phyloP scores from a whole-genome alignment of 192 early-diverging fungal genomes.

The Entomortierella beljakovae region DNA sequence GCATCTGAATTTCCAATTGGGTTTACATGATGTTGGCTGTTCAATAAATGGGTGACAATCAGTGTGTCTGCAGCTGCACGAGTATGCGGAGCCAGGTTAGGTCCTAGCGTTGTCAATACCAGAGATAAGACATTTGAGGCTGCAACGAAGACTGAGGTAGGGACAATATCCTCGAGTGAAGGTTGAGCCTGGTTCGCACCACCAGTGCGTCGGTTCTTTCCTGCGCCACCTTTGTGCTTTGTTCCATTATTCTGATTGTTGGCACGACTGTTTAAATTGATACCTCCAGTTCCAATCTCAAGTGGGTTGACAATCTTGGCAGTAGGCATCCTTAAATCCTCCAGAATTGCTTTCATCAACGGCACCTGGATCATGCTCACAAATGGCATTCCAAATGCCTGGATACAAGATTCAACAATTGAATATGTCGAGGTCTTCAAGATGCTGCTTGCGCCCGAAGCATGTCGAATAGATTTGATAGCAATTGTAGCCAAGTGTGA shows the following conservation, averaged over 20 bases:
- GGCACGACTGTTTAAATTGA: slow-evolving; percentile 35
- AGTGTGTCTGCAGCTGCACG: slow-evolving; percentile 47
- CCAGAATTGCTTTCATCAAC: slow-evolving; percentile 49
- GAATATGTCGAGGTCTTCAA: slow-evolving; percentile 55
- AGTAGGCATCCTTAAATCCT: slow-evolving; percentile 55
- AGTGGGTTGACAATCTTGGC: slow-evolving; percentile 33
- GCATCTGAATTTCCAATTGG: slow-evolving; percentile 43
- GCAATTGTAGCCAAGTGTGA: slow-evolving; percentile 39
- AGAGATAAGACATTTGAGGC: slow-evolving; percentile 36
- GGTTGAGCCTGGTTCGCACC: slow-evolving; percentile 8
- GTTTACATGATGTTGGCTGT: slow-evolving; percentile 50
- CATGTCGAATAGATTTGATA: slow-evolving; percentile 43
- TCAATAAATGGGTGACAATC: slow-evolving; percentile 42
- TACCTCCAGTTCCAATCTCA: slow-evolving; percentile 36
- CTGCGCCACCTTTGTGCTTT: slow-evolving; percentile 49
- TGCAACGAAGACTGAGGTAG: slow-evolving; percentile 26
- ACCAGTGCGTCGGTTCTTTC: slow-evolving; percentile 43
- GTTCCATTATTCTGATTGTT: slow-evolving; percentile 42
- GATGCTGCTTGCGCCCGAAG: slow-evolving; percentile 13
- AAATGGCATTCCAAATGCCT: slow-evolving; percentile 60
- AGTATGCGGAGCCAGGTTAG: slow-evolving; percentile 34
- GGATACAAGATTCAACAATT: slow-evolving; percentile 56
- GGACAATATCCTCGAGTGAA: slow-evolving; percentile 39
- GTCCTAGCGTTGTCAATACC: slow-evolving; percentile 36
- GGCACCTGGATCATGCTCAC: slow-evolving; percentile 57